phyloP scores from a whole-genome alignment of 306 rosid genomes.

The Mimosa bimucronata region DNA sequence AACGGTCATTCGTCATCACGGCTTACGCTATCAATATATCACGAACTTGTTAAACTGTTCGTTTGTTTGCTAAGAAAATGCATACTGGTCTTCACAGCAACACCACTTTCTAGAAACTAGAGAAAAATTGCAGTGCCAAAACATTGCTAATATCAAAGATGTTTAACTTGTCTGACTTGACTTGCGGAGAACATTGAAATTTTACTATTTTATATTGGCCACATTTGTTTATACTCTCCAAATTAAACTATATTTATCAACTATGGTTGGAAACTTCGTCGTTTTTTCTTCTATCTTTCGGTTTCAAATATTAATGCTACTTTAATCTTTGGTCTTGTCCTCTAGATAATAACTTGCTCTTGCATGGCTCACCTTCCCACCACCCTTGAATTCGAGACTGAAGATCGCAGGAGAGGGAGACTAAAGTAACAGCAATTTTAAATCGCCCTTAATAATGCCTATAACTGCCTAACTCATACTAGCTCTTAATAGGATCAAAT shows the following conservation, averaged over 20 bases:
- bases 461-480: neutral
- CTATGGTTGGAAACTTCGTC: neutral
- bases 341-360: neutral
- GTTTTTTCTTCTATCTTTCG: neutral
- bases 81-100: neutral
- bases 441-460: too few relatives aligned
- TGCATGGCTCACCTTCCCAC: neutral
- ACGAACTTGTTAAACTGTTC: neutral
- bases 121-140: neutral
- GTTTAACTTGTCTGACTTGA: neutral
- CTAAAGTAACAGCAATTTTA: neutral
- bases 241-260: neutral
- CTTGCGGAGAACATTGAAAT: neutral
- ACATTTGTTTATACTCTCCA: neutral
- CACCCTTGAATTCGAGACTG: neutral
- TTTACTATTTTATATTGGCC: neutral
- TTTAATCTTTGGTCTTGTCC: neutral
- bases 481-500: too few relatives aligned
- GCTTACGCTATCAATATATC: neutral
- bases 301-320: neutral
- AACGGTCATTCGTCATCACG: neutral
- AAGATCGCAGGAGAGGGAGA: neutral
- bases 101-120: neutral
- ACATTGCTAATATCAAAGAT: neutral
- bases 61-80: neutral